These are phyloP conservation scores for Trypanosoma theileri DNA, from an alignment of 208 protist genomes.

Conservation along the genomic window DNA sequence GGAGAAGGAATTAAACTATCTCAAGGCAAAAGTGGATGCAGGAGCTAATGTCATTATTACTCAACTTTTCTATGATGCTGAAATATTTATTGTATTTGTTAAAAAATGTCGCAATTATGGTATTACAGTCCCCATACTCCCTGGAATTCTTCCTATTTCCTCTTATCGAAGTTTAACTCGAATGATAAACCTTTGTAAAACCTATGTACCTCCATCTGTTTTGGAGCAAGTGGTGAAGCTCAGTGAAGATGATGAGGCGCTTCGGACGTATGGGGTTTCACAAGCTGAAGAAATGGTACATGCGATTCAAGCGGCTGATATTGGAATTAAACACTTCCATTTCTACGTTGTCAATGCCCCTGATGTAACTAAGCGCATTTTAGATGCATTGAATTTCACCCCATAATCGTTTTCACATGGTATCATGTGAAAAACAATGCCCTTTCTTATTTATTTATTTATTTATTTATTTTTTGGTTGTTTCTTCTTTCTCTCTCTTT, in stretches of 20 bases:
- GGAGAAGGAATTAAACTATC: slow-evolving; percentile 83
- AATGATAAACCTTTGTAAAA: slow-evolving; percentile 78
- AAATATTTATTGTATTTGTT: slow-evolving; percentile 92
- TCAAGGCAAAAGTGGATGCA: slow-evolving; percentile 96
- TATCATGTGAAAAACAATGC: too few species aligned
- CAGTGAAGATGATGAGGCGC: slow-evolving; percentile 54
- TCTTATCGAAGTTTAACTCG: slow-evolving; percentile 59
- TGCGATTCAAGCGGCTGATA: slow-evolving; percentile 46
- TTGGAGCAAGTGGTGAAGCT: slow-evolving; percentile 49
- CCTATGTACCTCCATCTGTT: slow-evolving; percentile 55
- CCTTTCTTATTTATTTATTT: too few species aligned
- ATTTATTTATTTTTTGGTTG: slow-evolving; percentile 21
- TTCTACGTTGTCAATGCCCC: slow-evolving; percentile 73
- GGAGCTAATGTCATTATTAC: slow-evolving; percentile 96
- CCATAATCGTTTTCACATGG: too few species aligned
- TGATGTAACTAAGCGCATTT: slow-evolving; percentile 36
- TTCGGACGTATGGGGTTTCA: slow-evolving; percentile 63
- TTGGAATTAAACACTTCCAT: slow-evolving; percentile 72
- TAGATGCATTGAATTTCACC: slow-evolving; percentile 39
- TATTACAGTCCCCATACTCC: slow-evolving; percentile 94
- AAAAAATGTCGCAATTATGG: slow-evolving; percentile 79
- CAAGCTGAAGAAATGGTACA: slow-evolving; percentile 61
- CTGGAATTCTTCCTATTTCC: slow-evolving; percentile 94
- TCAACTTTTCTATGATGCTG: slow-evolving; percentile 96
- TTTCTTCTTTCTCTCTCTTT: neutral